phyloP scores from a whole-genome alignment of 257 asterid species.

The Ilex asprella region DNA sequence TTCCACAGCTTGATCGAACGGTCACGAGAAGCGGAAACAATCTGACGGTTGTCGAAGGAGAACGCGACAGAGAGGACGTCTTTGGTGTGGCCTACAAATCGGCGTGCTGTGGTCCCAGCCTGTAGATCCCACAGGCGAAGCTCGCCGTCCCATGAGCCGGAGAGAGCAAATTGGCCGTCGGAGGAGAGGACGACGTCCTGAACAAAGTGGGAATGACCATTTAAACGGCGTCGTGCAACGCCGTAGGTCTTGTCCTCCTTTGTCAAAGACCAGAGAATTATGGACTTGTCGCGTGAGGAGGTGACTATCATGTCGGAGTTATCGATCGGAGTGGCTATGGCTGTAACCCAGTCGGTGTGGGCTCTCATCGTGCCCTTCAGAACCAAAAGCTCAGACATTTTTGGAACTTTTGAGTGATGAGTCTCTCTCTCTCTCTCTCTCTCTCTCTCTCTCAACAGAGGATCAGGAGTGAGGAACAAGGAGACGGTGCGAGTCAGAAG shows the following conservation, averaged over 20 bases:
- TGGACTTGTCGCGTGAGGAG: constrained; percentile 79
- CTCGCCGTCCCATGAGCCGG: constrained; percentile 95
- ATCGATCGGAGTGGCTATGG: constrained; percentile 81
- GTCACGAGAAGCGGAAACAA: constrained; percentile 76
- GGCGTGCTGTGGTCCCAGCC: constrained; percentile 76
- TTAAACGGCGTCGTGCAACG: constrained; percentile 74
- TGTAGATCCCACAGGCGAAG: constrained; percentile 87
- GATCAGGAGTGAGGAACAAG: no score
- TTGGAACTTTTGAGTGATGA: no score
- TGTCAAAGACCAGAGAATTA: constrained; percentile 54
- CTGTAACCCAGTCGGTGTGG: constrained; percentile 93
- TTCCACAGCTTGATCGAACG: constrained; percentile 73
- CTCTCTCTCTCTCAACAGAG: no score
- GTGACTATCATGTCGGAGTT: constrained; percentile 77
- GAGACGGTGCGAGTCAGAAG: no score
- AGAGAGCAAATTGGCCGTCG: constrained; percentile 89
- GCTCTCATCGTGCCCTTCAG: constrained; percentile 83
- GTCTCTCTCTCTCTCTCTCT: no score
- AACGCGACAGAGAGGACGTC: constrained; percentile 88
- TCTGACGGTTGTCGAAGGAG: constrained; percentile 90
- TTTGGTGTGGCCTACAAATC: constrained; percentile 86
- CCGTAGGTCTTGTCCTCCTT: constrained; percentile 56
- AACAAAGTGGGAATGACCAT: constrained; percentile 80
- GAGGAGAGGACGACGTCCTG: constrained; percentile 90
- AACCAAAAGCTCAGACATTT: constrained; percentile 6